phyloP scores from a whole-genome alignment of 1,139 yeast genomes.

The Taphrina deformans region DNA sequence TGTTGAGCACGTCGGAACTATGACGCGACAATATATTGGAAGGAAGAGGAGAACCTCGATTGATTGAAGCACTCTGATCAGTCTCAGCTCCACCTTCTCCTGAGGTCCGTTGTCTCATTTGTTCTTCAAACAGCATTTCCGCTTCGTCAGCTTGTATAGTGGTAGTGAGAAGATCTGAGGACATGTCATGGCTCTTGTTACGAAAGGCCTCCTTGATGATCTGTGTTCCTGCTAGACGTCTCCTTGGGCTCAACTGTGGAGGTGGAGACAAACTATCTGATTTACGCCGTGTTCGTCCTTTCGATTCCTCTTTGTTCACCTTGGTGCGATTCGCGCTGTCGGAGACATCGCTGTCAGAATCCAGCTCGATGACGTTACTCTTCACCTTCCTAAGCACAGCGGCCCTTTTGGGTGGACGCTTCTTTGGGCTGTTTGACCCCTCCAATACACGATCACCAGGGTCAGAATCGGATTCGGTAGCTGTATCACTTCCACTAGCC shows the following conservation, averaged over 20 bases:
- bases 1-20: slow-evolving; percentile 47
- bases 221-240: slow-evolving; percentile 4
- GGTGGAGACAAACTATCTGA: slow-evolving; percentile 30
- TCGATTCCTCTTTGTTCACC: not conserved
- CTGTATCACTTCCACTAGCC: not conserved
- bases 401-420: not conserved
- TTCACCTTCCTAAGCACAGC: not conserved
- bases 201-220: slow-evolving; percentile 5
- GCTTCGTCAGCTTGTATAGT: not conserved
- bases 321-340: not conserved
- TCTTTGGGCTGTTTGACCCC: no score
- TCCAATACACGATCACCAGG: not conserved
- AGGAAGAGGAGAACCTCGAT: not conserved
- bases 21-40: slow-evolving; percentile 55
- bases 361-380: not conserved
- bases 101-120: not conserved
- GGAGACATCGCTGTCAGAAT: not conserved
- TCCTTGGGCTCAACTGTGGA: slow-evolving; percentile 16
- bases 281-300: slow-evolving; percentile 1
- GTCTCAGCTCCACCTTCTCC: not conserved
- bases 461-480: not conserved
- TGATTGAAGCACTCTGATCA: not conserved
- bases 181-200: not conserved
- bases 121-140: not conserved
- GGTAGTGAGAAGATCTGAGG: not conserved